Evolutionary conservation across 345 rosid species (phyloP).

Genomic region (Dipteronia sinensis): DNA sequence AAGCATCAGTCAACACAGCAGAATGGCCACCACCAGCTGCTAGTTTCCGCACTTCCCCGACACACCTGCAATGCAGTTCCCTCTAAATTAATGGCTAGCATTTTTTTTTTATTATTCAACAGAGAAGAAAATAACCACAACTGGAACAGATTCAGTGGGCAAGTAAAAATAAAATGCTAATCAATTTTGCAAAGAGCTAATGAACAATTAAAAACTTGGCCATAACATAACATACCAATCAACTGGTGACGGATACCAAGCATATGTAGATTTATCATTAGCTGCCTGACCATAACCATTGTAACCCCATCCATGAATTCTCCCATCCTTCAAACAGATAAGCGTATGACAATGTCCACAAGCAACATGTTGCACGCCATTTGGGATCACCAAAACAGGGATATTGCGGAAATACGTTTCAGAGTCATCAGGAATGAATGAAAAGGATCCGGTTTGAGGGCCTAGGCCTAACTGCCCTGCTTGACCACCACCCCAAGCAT

Average conservation of each 20-base stretch:
- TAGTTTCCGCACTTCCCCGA: slow-evolving; percentile 84
- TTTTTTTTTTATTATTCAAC: slow-evolving; percentile 1
- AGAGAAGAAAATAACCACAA: neutral
- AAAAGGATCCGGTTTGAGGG: slow-evolving; percentile 70
- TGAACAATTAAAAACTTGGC: slow-evolving; percentile 13
- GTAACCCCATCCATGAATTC: slow-evolving; percentile 96
- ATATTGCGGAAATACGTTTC: slow-evolving; percentile 65
- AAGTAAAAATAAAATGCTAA: neutral
- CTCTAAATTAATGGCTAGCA: neutral
- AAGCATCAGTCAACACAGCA: slow-evolving; percentile 93
- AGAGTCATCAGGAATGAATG: slow-evolving; percentile 60
- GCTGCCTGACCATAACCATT: slow-evolving; percentile 97
- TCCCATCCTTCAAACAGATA: slow-evolving; percentile 67
- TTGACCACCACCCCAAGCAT: slow-evolving; percentile 98
- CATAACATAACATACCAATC: slow-evolving; percentile 66
- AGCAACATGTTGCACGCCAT: slow-evolving; percentile 75
- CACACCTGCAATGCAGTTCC: slow-evolving; percentile 61
- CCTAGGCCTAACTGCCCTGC: slow-evolving; percentile 94
- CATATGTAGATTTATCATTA: slow-evolving; percentile 79
- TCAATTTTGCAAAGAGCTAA: slow-evolving; percentile 13
- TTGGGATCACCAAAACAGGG: slow-evolving; percentile 72
- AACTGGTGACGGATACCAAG: slow-evolving; percentile 97
- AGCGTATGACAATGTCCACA: slow-evolving; percentile 97
- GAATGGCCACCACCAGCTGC: slow-evolving; percentile 99
- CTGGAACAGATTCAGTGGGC: neutral